phyloP scores from a whole-genome alignment of 441 rosid genomes.

The Bruguiera hainesii region DNA sequence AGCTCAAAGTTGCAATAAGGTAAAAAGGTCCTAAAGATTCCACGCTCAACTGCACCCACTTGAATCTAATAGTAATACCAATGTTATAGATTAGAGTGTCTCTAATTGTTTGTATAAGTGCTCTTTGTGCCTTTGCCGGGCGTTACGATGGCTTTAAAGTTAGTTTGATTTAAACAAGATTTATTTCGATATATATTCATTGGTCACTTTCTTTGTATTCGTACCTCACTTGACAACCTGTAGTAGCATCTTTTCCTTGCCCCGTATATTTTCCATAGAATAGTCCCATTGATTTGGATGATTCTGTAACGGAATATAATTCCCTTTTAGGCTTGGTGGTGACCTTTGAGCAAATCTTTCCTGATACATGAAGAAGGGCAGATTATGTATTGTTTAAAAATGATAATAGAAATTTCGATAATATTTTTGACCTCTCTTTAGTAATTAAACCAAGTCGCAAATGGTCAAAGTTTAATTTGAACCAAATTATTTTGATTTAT shows the following conservation, averaged over 20 bases:
- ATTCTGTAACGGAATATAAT: no score
- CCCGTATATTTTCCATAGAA: neutral
- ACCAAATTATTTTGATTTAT: no score
- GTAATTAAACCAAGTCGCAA: no score
- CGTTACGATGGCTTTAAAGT: slow-evolving; percentile 18
- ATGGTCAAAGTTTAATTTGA: no score
- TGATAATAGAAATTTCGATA: no score
- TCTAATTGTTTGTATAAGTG: slow-evolving; percentile 23
- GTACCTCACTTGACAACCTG: neutral
- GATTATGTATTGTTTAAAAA: no score
- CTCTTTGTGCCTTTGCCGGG: slow-evolving; percentile 18
- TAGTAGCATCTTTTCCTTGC: slow-evolving; percentile 1
- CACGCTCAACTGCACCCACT: slow-evolving; percentile 13
- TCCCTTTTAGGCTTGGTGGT: no score
- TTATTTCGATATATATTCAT: slow-evolving; percentile 9
- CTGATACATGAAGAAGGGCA: no score
- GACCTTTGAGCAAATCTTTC: no score
- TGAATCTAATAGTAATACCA: slow-evolving; percentile 4
- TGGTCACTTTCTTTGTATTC: slow-evolving; percentile 2
- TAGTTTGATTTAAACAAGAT: slow-evolving; percentile 11
- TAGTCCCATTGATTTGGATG: neutral
- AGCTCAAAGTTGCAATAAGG: slow-evolving; percentile 28
- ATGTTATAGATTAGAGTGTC: slow-evolving; percentile 13
- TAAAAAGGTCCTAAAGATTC: slow-evolving; percentile 22
- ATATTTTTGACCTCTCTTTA: no score